Evolutionary conservation across 2,329 filamentous ascomycete genomes (phyloP).

Genomic region (Cercospora nicotianae): DNA sequence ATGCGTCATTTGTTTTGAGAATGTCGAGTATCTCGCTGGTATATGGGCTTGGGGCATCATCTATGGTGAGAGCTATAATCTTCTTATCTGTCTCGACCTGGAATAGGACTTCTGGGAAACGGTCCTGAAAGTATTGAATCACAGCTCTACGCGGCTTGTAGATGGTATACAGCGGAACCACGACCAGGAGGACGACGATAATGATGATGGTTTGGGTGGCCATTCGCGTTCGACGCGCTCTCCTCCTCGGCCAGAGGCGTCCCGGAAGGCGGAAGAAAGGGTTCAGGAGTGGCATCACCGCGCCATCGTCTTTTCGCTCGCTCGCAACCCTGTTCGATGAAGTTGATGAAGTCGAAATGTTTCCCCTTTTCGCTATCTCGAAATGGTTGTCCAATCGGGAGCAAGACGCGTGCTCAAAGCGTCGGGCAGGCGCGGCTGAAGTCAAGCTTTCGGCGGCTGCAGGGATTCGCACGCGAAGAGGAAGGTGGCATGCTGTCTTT

Average conservation of each 20-base stretch:
- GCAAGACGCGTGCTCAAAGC: neutral
- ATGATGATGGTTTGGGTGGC: constrained; percentile 31
- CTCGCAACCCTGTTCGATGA: neutral
- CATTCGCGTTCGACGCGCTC: constrained; percentile 36
- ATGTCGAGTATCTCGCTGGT: constrained; percentile 69
- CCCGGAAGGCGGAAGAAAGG: constrained; percentile 38
- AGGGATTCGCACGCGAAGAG: constrained; percentile 7
- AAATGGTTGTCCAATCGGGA: constrained; percentile 7
- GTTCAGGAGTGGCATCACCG: constrained; percentile 36
- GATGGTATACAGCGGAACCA: constrained; percentile 63
- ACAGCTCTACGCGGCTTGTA: constrained; percentile 78
- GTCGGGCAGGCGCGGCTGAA: neutral
- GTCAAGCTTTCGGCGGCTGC: constrained; percentile 9
- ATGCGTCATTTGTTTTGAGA: constrained; percentile 64
- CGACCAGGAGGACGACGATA: constrained; percentile 31
- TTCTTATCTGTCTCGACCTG: constrained; percentile 62
- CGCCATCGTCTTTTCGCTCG: constrained; percentile 14
- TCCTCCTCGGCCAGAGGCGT: constrained; percentile 34
- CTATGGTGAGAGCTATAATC: constrained; percentile 78
- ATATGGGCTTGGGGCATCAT: constrained; percentile 76
- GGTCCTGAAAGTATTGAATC: constrained; percentile 67
- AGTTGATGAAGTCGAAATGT: neutral
- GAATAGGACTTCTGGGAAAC: constrained; percentile 79
- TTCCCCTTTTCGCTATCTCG: neutral
- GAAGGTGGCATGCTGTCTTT: constrained; percentile 3